Conservation (phyloP, 495 filamentous ascomycete species). For the Aspergillus cavernicola region DNA sequence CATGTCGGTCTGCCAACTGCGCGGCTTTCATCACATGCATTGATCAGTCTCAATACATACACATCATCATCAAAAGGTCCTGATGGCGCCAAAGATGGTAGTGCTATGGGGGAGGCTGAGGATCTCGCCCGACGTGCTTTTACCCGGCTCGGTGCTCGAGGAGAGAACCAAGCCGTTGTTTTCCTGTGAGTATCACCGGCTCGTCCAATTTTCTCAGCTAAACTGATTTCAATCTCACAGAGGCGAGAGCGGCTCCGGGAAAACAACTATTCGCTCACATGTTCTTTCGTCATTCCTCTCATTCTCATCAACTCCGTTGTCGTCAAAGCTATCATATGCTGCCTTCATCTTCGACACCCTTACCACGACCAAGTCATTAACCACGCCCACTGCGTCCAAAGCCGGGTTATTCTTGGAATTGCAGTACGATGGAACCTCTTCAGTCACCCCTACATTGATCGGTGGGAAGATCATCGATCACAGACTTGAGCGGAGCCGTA, state of each 20-base stretch:
- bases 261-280: conserved; percentile 89
- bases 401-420: conserved; percentile 92
- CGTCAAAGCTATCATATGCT: conserved; percentile 86
- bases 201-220: neutral
- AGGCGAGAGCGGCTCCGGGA: conserved; percentile 92
- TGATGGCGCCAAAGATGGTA: conserved; percentile 84
- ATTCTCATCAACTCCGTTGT: conserved; percentile 87
- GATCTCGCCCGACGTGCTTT: conserved; percentile 82
- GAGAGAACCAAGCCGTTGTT: conserved; percentile 86
- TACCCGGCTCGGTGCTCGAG: conserved; percentile 79
- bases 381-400: conserved; percentile 92
- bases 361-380: conserved; percentile 96
- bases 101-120: conserved; percentile 81
- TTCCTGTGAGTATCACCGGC: conserved; percentile 65
- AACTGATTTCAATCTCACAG: conserved; percentile 41
- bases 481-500: conserved; percentile 81
- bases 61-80: conserved; percentile 78
- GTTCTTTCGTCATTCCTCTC: conserved; percentile 77
- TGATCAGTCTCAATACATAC: conserved; percentile 91
- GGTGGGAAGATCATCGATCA: conserved; percentile 95
- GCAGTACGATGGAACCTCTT: conserved; percentile 87
- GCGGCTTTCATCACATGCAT: conserved; percentile 81
- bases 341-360: conserved; percentile 93
- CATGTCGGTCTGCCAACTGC: conserved; percentile 86
- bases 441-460: conserved; percentile 75